phyloP scores from a whole-genome alignment of 768 basidiomycete genomes.

The Pisolithus sp. region DNA sequence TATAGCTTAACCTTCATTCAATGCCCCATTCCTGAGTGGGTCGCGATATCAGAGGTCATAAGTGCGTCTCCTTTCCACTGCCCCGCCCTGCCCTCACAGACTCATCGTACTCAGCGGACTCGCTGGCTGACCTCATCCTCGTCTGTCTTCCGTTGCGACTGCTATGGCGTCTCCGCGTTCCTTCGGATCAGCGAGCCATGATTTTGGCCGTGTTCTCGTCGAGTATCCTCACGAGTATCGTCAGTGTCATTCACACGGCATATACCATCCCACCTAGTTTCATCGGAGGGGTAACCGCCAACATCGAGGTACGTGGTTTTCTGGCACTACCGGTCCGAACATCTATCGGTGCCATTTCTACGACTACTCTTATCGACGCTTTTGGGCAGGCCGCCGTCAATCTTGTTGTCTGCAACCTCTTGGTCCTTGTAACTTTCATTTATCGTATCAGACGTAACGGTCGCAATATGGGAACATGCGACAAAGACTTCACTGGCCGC shows the following conservation, averaged over 20 bases:
- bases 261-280: slow-evolving; percentile 30
- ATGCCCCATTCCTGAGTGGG: slow-evolving; percentile 39
- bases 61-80: slow-evolving; percentile 30
- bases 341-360: neutral
- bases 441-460: slow-evolving; percentile 16
- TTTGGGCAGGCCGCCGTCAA: slow-evolving; percentile 28
- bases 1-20: slow-evolving; percentile 30
- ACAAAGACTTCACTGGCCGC: slow-evolving; percentile 6
- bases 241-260: slow-evolving; percentile 37
- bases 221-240: slow-evolving; percentile 43
- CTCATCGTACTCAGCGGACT: slow-evolving; percentile 32
- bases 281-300: slow-evolving; percentile 21
- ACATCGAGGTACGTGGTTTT: slow-evolving; percentile 35
- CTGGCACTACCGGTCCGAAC: neutral
- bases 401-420: slow-evolving; percentile 37
- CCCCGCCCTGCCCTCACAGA: neutral
- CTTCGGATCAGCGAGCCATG: slow-evolving; percentile 35
- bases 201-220: slow-evolving; percentile 44
- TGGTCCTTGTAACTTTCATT: slow-evolving; percentile 32
- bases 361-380: neutral
- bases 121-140: slow-evolving; percentile 40
- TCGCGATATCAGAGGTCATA: slow-evolving; percentile 47
- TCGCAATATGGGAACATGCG: slow-evolving; percentile 5
- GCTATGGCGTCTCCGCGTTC: slow-evolving; percentile 37
- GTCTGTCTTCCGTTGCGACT: slow-evolving; percentile 40